Percentiles rank a stretch among this genome's conserved stretches.
phyloP scores from a whole-genome alignment of 2,329 filamentous ascomycete genomes.

The Reticulascus tulasneorum region DNA sequence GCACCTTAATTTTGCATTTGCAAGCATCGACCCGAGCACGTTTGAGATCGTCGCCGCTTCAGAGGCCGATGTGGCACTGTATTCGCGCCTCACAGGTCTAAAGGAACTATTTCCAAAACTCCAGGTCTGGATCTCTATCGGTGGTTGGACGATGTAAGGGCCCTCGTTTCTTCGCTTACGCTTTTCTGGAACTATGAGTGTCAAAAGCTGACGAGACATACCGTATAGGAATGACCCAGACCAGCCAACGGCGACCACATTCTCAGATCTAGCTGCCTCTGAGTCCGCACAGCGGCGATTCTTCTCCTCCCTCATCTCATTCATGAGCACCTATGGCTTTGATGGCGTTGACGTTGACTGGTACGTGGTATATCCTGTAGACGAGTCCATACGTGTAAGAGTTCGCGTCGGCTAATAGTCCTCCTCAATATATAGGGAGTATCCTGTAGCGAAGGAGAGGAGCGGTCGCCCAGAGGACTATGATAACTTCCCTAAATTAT shows the following conservation, averaged over 20 bases:
- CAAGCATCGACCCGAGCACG: conserved; percentile 25
- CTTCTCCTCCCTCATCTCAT: conserved; percentile 28
- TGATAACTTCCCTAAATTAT: conserved; percentile 23
- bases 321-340: conserved; percentile 37
- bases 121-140: conserved; percentile 33
- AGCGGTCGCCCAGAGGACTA: conserved; percentile 30
- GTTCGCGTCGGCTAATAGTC: no score
- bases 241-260: no score
- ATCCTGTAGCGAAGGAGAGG: conserved; percentile 28
- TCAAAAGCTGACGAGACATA: no score
- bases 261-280: no score
- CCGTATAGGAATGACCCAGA: conserved; percentile 25
- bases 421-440: conserved; percentile 5
- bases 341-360: conserved; percentile 45
- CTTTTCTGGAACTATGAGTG: no score
- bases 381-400: no score
- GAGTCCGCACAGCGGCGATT: no score
- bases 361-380: conserved; percentile 24
- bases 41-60: conserved; percentile 16
- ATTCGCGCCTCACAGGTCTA: conserved; percentile 23
- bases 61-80: conserved; percentile 16
- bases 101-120: conserved; percentile 23
- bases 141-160: conserved; percentile 38
- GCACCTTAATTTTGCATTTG: conserved; percentile 30
- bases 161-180: no score